Evolutionary conservation across 495 filamentous ascomycete genomes (phyloP).

Genomic region (Peziza echinospora): DNA sequence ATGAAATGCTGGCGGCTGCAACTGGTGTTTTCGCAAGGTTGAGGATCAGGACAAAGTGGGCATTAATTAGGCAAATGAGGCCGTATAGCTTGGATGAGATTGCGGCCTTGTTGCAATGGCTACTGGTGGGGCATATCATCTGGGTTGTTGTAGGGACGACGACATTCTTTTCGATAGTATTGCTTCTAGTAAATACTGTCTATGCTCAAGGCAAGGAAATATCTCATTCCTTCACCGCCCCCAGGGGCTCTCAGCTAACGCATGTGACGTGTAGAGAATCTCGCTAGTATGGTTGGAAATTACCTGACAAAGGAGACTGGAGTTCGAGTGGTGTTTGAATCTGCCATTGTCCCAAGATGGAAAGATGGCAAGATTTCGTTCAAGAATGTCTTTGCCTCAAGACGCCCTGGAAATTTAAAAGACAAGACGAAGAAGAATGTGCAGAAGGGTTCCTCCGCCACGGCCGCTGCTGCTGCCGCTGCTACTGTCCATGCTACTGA

Average conservation of each 20-base stretch:
- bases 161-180: constrained; percentile 82
- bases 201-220: constrained; percentile 76
- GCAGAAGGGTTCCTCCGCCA: constrained; percentile 75
- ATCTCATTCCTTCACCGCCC: not conserved
- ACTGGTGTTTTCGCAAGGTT: constrained; percentile 84
- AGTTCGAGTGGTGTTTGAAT: constrained; percentile 91
- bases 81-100: constrained; percentile 94
- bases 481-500: constrained; percentile 39
- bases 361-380: constrained; percentile 83
- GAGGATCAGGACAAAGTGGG: constrained; percentile 90
- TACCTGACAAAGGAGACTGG: constrained; percentile 89
- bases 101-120: constrained; percentile 84
- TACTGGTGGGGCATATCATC: constrained; percentile 74
- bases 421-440: constrained; percentile 42
- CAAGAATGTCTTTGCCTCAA: constrained; percentile 87
- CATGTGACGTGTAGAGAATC: constrained; percentile 56
- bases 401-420: constrained; percentile 54
- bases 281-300: constrained; percentile 83
- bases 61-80: constrained; percentile 81
- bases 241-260: not conserved
- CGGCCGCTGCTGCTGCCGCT: constrained; percentile 68
- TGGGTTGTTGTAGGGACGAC: constrained; percentile 93
- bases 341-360: constrained; percentile 92
- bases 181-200: constrained; percentile 81
- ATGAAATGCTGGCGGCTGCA: constrained; percentile 78